Percentiles rank a stretch among this genome's conserved stretches.
Evolutionary conservation across 2,329 filamentous ascomycete species (phyloP).

Genomic region (Volutella citrinella): DNA sequence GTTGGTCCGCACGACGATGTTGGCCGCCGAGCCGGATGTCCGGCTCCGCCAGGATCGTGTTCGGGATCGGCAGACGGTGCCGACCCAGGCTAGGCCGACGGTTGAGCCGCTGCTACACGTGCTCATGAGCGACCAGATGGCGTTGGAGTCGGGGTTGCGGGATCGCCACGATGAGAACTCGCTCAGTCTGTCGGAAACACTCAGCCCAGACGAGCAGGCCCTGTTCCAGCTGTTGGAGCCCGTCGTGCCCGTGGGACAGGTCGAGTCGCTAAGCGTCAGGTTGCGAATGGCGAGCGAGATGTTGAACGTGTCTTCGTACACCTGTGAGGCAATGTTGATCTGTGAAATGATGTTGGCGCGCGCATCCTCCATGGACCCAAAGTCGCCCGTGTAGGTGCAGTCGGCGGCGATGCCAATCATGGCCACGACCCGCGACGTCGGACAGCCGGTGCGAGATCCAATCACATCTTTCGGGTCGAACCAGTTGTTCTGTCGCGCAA

Average conservation of each 20-base stretch:
- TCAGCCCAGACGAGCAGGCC: constrained; percentile 55
- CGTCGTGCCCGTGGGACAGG: constrained; percentile 64
- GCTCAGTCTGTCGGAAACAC: constrained; percentile 71
- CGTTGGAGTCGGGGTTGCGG: constrained; percentile 58
- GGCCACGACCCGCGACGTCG: constrained; percentile 74
- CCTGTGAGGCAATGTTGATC: constrained; percentile 74
- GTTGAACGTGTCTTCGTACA: constrained; percentile 84
- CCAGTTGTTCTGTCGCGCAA: too few relatives aligned
- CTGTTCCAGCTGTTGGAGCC: constrained; percentile 72
- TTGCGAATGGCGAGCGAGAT: constrained; percentile 80
- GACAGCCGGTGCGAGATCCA: too few relatives aligned
- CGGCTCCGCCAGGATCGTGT: constrained; percentile 62
- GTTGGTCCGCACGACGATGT: constrained; percentile 67
- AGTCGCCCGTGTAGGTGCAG: constrained; percentile 72
- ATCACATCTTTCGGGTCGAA: too few relatives aligned
- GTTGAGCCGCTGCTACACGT: constrained; percentile 72
- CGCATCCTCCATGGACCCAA: constrained; percentile 58
- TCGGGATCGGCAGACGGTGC: constrained; percentile 67
- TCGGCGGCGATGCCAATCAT: constrained; percentile 83
- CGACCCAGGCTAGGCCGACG: constrained; percentile 82
- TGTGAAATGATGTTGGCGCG: constrained; percentile 68
- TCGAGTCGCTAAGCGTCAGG: constrained; percentile 65
- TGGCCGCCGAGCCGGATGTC: constrained; percentile 68
- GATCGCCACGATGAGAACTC: constrained; percentile 80
- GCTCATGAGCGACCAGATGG: constrained; percentile 79